Conservation (phyloP, 2,329 filamentous ascomycete genomes). For the Davidsoniella australis region DNA sequence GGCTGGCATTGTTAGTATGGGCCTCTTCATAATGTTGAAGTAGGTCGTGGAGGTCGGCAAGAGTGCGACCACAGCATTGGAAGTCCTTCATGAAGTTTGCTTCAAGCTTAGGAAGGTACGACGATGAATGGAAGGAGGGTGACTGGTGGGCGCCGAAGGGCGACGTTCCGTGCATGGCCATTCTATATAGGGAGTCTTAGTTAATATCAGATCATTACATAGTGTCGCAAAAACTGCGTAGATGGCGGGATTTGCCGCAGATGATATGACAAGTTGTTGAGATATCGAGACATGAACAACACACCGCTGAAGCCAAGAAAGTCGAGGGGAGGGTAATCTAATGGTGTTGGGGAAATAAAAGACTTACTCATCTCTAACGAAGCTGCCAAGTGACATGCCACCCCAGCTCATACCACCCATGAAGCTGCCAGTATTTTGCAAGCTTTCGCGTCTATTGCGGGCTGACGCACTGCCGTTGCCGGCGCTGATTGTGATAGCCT, state of each 20-base stretch:
- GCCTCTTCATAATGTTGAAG: constrained; percentile 93
- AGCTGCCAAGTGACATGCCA: constrained; percentile 87
- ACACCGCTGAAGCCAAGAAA: constrained; percentile 3
- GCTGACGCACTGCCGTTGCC: constrained; percentile 41
- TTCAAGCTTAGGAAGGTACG: constrained; percentile 89
- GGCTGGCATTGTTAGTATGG: constrained; percentile 52
- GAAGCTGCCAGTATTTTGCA: constrained; percentile 38
- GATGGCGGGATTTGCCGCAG: neutral
- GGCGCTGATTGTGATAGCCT: constrained; percentile 50
- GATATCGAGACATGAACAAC: neutral
- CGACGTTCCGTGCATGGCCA: constrained; percentile 93
- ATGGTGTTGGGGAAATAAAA: constrained; percentile 1
- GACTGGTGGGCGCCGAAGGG: constrained; percentile 68
- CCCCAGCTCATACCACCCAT: constrained; percentile 92
- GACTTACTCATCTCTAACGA: constrained; percentile 93
- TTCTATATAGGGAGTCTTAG: constrained; percentile 33
- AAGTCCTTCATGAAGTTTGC: constrained; percentile 97
- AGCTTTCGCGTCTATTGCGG: constrained; percentile 41
- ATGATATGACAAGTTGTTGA: neutral
- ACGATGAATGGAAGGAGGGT: constrained; percentile 92
- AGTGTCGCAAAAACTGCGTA: neutral
- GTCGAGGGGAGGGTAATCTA: neutral
- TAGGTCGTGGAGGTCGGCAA: constrained; percentile 84
- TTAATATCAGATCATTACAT: constrained; percentile 13
- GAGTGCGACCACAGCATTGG: constrained; percentile 76